These are phyloP conservation scores for Salix caprea DNA, from an alignment of 345 rosid species.

Conservation along the genomic window DNA sequence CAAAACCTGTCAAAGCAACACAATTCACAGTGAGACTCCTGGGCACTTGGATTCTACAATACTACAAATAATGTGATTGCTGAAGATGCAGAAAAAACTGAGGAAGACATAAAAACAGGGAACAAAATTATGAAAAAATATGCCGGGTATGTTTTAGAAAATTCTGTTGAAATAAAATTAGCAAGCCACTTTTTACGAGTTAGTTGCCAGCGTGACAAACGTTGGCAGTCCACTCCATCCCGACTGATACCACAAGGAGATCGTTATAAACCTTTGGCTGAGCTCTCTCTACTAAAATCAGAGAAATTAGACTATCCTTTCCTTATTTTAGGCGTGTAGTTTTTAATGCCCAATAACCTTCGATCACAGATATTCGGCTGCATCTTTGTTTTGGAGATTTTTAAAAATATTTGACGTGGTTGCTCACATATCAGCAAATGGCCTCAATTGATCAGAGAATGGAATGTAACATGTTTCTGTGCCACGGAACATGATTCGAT, in stretches of 20 bases:
- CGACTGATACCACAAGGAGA: neutral
- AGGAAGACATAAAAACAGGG: neutral
- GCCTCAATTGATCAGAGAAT: neutral
- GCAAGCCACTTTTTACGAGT: neutral
- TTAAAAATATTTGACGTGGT: neutral
- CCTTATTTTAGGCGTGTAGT: neutral
- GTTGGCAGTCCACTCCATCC: neutral
- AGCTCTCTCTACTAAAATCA: neutral
- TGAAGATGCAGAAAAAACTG: neutral
- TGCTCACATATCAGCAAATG: neutral
- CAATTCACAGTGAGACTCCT: neutral
- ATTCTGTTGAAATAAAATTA: neutral
- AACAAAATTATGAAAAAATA: neutral
- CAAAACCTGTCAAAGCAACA: neutral
- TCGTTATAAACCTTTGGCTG: neutral
- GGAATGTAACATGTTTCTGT: neutral
- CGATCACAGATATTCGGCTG: neutral
- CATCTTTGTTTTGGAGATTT: neutral
- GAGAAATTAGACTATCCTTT: neutral
- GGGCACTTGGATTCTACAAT: neutral
- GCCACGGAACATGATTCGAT: neutral
- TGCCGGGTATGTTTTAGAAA: neutral
- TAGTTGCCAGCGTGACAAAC: neutral
- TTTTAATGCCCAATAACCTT: neutral
- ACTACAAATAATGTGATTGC: neutral